A percentile compares a stretch with the other conserved stretches of the same genome.
Conservation (phyloP, 2,329 filamentous ascomycete genomes). For the Colletotrichum tamarilloi region DNA sequence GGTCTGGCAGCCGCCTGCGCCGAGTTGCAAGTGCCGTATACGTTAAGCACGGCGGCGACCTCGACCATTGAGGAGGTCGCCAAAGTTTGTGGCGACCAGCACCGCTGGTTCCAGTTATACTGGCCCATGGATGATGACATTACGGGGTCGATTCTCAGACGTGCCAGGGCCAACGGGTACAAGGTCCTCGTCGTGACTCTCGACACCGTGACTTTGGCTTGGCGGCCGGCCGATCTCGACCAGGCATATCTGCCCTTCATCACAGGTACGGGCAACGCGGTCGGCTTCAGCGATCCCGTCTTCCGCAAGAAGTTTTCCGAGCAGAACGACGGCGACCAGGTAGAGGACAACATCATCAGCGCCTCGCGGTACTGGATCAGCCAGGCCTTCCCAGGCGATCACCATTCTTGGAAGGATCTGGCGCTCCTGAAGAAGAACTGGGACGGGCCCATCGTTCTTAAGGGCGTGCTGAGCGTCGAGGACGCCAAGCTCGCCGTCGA, state of each 20-base stretch:
- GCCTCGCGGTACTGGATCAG: constrained; percentile 65
- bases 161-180: constrained; percentile 72
- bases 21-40: constrained; percentile 71
- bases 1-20: constrained; percentile 72
- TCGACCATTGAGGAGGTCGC: constrained; percentile 75
- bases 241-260: constrained; percentile 70
- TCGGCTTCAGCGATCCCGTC: constrained; percentile 75
- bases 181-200: constrained; percentile 77
- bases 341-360: constrained; percentile 59
- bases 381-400: constrained; percentile 62
- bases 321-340: constrained; percentile 55
- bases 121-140: constrained; percentile 76
- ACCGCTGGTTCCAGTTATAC: constrained; percentile 80
- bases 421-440: constrained; percentile 68
- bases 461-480: constrained; percentile 46
- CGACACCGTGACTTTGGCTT: constrained; percentile 76
- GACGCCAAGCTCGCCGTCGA: constrained; percentile 58
- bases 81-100: constrained; percentile 64
- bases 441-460: constrained; percentile 67
- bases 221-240: constrained; percentile 77
- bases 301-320: constrained; percentile 69
- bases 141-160: constrained; percentile 70
- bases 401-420: constrained; percentile 72
- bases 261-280: constrained; percentile 66
- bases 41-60: constrained; percentile 73